These are phyloP conservation scores for Lecanicillium sp. DNA, from an alignment of 2,329 filamentous ascomycete genomes.

Conservation along the genomic window DNA sequence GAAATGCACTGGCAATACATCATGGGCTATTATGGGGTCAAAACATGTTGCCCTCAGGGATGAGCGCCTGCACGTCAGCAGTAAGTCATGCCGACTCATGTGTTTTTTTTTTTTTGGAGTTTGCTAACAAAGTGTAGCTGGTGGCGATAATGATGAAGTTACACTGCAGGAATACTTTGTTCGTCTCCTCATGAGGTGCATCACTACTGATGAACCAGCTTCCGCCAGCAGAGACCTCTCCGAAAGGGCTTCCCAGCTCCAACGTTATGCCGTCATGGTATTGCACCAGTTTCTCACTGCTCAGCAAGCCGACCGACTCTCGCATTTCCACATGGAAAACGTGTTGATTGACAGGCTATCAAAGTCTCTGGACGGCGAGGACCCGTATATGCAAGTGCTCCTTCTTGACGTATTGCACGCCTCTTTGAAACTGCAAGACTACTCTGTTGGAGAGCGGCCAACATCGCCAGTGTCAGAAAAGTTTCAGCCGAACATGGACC, in stretches of 20 bases:
- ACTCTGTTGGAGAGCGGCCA: slow-evolving; percentile 29
- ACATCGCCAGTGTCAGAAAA: slow-evolving; percentile 40
- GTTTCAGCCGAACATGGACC: slow-evolving; percentile 32
- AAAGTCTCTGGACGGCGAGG: slow-evolving; percentile 51
- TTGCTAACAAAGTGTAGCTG: slow-evolving; percentile 28
- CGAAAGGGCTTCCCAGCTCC: slow-evolving; percentile 54
- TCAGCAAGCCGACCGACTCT: slow-evolving; percentile 51
- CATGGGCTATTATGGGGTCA: slow-evolving; percentile 63
- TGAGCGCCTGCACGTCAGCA: slow-evolving; percentile 27
- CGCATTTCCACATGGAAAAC: slow-evolving; percentile 60
- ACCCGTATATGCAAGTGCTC: slow-evolving; percentile 67
- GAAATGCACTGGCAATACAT: slow-evolving; percentile 54
- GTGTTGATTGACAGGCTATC: slow-evolving; percentile 61
- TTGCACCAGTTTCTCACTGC: slow-evolving; percentile 62
- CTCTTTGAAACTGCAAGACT: slow-evolving; percentile 58
- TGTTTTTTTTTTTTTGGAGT: no score
- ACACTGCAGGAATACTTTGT: slow-evolving; percentile 62
- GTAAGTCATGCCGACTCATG: slow-evolving; percentile 37
- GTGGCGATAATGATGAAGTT: slow-evolving; percentile 44
- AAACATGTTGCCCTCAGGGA: slow-evolving; percentile 32
- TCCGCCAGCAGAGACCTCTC: slow-evolving; percentile 17
- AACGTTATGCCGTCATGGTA: slow-evolving; percentile 62
- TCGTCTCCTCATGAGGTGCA: slow-evolving; percentile 56
- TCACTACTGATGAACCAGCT: slow-evolving; percentile 26
- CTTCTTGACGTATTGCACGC: slow-evolving; percentile 73